Base-by-base conservation (phyloP, 768 basidiomycete species). In the Mrakia frigida region DNA sequence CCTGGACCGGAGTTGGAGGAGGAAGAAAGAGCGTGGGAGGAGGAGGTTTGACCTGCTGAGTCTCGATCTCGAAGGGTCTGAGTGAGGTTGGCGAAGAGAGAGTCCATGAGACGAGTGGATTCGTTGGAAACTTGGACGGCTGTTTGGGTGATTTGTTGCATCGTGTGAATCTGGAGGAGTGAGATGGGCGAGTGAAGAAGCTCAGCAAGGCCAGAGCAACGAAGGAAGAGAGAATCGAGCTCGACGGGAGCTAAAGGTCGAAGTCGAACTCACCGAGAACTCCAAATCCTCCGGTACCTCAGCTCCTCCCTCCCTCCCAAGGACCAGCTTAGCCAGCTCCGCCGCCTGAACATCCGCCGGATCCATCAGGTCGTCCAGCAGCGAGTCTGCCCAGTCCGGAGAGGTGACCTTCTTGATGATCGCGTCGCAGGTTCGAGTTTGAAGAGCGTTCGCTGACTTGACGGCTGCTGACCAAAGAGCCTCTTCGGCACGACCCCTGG, bases 81-180 rank as follows among this genome's bases (percentile, higher is more conserved):
- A n/a, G 71, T 31, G 63, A 77, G 63, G n/a, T 43, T 52, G 50
- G 31, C 35, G 53, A 77, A 77, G 21, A 77, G 61, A 1, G 46
- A n/a, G 53, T 77, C 71, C 56, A 73, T 71, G 35, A 77, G 56
- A 16, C 56, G 41, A 5, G 76, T 59, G 16, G 76, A 73, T 50
- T 77, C 76, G 63, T 28, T 28, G 9, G 76, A 77, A 18, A 77
- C 43, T n/a, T 72, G 76, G 56, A 65, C 59, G 14, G 76, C 76
- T 3, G 76, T 77, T 56, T 77, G 76, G 35, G 76, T 77, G 61
- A 77, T 71, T 50, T 77, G 76, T 23, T 71, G 61, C 33, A 77
- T 68, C 18, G 65, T 73, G 65, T 77, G 70, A 39, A 77, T 76
- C 74, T 75, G 37, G n/a, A 28, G 6, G 53, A 28, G 61, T n/a